These are phyloP conservation scores for Mycena leptocephala DNA, from an alignment of 768 basidiomycete species.

Conservation along the genomic window DNA sequence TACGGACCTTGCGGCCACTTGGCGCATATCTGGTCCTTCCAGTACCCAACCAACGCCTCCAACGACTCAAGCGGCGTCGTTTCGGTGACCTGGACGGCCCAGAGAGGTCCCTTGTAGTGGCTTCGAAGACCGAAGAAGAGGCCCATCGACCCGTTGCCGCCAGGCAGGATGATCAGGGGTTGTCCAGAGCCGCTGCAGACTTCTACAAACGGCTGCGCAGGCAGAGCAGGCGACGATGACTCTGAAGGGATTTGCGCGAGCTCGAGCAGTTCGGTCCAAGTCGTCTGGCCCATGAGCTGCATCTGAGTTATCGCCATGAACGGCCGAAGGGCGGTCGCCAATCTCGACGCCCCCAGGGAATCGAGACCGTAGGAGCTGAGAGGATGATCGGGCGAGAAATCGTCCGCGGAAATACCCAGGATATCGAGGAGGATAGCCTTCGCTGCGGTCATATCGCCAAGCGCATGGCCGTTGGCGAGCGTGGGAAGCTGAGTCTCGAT, in stretches of 20 bases:
- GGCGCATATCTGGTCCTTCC: constrained; percentile 13
- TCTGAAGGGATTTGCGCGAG: too few relatives aligned
- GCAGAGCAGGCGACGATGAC: not conserved
- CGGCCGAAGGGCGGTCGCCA: constrained; percentile 44
- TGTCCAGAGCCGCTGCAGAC: constrained; percentile 2
- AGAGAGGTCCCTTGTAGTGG: constrained; percentile 3
- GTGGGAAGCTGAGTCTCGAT: not conserved
- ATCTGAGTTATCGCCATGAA: constrained; percentile 43
- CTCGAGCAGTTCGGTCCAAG: constrained; percentile 37
- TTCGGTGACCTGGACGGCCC: constrained; percentile 30
- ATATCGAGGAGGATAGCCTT: constrained; percentile 29
- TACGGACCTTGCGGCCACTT: constrained; percentile 30
- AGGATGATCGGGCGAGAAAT: constrained; percentile 46
- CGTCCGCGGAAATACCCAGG: constrained; percentile 42
- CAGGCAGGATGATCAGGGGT: constrained; percentile 29
- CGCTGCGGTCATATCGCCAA: not conserved
- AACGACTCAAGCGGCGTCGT: constrained; percentile 11
- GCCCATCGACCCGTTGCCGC: not conserved
- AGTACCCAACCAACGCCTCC: constrained; percentile 10
- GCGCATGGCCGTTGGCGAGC: not conserved
- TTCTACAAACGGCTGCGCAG: constrained; percentile 18
- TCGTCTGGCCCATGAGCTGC: constrained; percentile 49
- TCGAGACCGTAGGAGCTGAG: constrained; percentile 52
- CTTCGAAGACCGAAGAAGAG: constrained; percentile 3
- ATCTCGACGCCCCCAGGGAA: constrained; percentile 46